phyloP scores from a whole-genome alignment of 305 asterid genomes.

The Solanum hybrid region DNA sequence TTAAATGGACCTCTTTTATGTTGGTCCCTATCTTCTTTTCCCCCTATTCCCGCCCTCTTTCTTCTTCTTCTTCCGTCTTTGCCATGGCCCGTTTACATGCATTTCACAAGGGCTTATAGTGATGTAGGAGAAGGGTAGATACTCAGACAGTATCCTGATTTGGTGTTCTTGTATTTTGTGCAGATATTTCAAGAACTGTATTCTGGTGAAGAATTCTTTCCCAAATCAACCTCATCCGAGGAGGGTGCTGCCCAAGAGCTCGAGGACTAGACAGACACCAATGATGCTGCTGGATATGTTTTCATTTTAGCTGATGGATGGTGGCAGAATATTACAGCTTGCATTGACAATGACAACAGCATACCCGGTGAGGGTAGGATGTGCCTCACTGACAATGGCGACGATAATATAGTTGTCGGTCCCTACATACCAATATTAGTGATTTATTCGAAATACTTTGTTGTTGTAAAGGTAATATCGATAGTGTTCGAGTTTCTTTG shows the following conservation, averaged over 20 bases:
- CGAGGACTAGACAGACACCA: not conserved
- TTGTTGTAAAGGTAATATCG: not conserved
- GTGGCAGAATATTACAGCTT: not conserved
- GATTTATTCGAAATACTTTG: not conserved
- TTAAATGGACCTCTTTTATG: not conserved
- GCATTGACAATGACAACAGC: not conserved
- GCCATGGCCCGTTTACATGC: not conserved
- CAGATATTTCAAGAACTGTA: not conserved
- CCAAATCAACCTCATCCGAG: not conserved
- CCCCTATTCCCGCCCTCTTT: not conserved
- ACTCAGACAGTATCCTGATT: not conserved
- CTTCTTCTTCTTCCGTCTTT: not conserved
- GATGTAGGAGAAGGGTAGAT: not conserved
- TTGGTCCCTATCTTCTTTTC: not conserved
- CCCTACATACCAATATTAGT: not conserved
- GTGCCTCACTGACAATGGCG: not conserved
- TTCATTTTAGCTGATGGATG: not conserved
- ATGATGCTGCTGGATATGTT: not conserved
- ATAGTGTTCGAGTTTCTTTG: not conserved
- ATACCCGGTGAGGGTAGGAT: not conserved
- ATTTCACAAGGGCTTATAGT: not conserved
- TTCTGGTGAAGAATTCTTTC: constrained; percentile 1
- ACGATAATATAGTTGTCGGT: not conserved
- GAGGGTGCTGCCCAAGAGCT: not conserved
- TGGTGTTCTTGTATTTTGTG: not conserved